Evolutionary conservation across 352 stramenopile genomes (phyloP).

Genomic region (Phytopythium mirpurense): DNA sequence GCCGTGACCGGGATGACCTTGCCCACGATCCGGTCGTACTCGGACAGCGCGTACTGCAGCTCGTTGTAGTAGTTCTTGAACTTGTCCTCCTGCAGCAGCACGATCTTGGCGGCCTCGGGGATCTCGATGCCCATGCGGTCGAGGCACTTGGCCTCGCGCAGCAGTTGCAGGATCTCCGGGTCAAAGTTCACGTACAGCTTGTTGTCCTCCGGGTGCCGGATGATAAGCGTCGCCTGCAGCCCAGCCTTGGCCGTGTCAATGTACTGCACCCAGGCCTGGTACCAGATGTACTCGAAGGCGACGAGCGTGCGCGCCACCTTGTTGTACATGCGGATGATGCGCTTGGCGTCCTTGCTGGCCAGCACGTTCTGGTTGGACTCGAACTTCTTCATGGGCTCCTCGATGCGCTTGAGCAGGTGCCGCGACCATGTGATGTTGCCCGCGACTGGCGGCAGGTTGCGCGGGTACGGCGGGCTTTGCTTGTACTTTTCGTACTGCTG

Average conservation of each 20-base stretch:
- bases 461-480: slow-evolving; percentile 94
- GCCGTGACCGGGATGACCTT: slow-evolving; percentile 98
- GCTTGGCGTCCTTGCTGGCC: slow-evolving; percentile 95
- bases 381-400: slow-evolving; percentile 99
- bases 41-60: slow-evolving; percentile 94
- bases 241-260: slow-evolving; percentile 97
- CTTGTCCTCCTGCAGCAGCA: slow-evolving; percentile 97
- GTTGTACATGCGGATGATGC: slow-evolving; percentile 99
- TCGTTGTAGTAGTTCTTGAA: slow-evolving; percentile 99
- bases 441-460: slow-evolving; percentile 96
- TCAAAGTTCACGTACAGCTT: slow-evolving; percentile 99
- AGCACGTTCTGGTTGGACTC: slow-evolving; percentile 97
- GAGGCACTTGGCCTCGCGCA: slow-evolving; percentile 96
- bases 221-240: slow-evolving; percentile 97
- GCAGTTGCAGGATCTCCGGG: slow-evolving; percentile 96
- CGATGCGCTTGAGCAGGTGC: slow-evolving; percentile 97
- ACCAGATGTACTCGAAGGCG: slow-evolving; percentile 99
- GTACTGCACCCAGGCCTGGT: slow-evolving; percentile 97
- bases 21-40: slow-evolving; percentile 97
- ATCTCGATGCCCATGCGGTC: slow-evolving; percentile 99
- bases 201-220: slow-evolving; percentile 97
- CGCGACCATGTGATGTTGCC: slow-evolving; percentile 98
- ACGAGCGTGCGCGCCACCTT: slow-evolving; percentile 97
- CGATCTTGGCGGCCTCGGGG: slow-evolving; percentile 96
- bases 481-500: slow-evolving; percentile 99